Evolutionary conservation across 2,329 filamentous ascomycete species (phyloP).

Genomic region (Chrysosporium queenslandicum): DNA sequence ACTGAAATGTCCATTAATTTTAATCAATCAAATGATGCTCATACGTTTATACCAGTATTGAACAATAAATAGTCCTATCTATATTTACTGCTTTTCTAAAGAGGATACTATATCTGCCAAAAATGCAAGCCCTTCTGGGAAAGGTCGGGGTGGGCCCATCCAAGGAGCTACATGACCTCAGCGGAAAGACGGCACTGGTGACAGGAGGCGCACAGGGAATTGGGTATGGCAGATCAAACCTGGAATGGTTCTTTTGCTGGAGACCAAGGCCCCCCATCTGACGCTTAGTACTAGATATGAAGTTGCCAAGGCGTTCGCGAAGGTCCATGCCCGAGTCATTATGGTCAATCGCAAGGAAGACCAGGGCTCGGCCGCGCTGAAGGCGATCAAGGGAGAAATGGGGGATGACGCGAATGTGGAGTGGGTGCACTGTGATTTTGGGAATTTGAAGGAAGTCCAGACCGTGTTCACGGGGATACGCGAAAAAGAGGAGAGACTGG

Average conservation of each 20-base stretch:
- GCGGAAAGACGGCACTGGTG: constrained; percentile 32
- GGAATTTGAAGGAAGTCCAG: constrained; percentile 31
- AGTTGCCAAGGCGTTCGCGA: constrained; percentile 28
- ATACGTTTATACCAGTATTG: too few relatives aligned
- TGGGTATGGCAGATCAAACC: constrained; percentile 19
- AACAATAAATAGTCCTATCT: too few relatives aligned
- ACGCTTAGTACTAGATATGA: constrained; percentile 22
- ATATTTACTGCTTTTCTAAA: not conserved
- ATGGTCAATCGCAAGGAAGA: constrained; percentile 33
- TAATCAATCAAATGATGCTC: too few relatives aligned
- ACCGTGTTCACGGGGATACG: constrained; percentile 32
- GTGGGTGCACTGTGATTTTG: constrained; percentile 38
- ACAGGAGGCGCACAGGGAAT: constrained; percentile 35
- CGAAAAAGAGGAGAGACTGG: constrained; percentile 31
- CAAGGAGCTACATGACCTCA: constrained; percentile 28
- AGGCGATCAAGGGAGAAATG: constrained; percentile 26
- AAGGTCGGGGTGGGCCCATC: constrained; percentile 30
- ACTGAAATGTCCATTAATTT: too few relatives aligned
- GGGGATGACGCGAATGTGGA: constrained; percentile 28
- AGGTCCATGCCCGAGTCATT: constrained; percentile 30
- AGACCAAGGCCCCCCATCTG: not conserved
- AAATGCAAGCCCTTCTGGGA: constrained; percentile 36
- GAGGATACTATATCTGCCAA: not conserved
- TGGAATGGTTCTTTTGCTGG: not conserved
- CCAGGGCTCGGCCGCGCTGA: constrained; percentile 31